Conservation (phyloP, 2,329 filamentous ascomycete species). For the Cercospora berteroae region DNA sequence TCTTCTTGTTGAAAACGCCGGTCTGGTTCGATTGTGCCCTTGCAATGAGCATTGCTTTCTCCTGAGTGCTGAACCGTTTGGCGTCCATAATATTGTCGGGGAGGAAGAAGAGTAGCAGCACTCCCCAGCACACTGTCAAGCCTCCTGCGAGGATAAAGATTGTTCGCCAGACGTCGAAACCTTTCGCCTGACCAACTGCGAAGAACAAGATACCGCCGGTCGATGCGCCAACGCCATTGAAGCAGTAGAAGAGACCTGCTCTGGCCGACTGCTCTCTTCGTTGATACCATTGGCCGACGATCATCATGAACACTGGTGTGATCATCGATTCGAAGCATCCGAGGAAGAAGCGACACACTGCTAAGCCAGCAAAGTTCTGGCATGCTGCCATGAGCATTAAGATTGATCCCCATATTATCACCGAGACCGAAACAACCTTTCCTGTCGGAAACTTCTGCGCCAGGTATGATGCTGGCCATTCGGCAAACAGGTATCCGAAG, state of each 20-base stretch:
- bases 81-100: constrained; percentile 69
- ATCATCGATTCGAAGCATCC: constrained; percentile 69
- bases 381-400: constrained; percentile 62
- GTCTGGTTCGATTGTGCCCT: constrained; percentile 47
- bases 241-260: constrained; percentile 60
- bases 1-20: constrained; percentile 48
- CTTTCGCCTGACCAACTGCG: constrained; percentile 40
- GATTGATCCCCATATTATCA: constrained; percentile 61
- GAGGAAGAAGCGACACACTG: constrained; percentile 62
- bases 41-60: constrained; percentile 49
- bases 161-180: constrained; percentile 46
- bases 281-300: constrained; percentile 63
- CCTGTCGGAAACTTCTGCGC: constrained; percentile 39
- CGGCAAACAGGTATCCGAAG: constrained; percentile 42
- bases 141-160: constrained; percentile 65
- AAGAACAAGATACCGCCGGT: constrained; percentile 67
- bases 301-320: constrained; percentile 40
- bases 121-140: constrained; percentile 61
- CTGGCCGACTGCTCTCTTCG: constrained; percentile 52
- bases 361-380: constrained; percentile 58
- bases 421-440: constrained; percentile 40
- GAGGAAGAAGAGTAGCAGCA: constrained; percentile 61
- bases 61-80: constrained; percentile 63
- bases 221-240: constrained; percentile 71
- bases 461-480: constrained; percentile 30